A percentile compares a stretch with the other conserved stretches of the same genome.
phyloP scores from a whole-genome alignment of 805 yeast species.

The Candida incommunis region DNA sequence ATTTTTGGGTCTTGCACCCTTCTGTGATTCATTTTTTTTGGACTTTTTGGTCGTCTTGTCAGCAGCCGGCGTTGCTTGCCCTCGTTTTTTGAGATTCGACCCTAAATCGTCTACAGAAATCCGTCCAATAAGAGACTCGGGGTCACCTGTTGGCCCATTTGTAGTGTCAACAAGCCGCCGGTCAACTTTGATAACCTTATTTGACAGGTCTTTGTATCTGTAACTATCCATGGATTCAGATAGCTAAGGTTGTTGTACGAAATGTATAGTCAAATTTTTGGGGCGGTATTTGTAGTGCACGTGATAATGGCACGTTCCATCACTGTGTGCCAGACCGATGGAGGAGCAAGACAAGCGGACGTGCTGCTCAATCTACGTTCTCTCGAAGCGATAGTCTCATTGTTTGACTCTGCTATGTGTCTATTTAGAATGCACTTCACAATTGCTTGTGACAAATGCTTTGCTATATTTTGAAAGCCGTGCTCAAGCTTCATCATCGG shows the following conservation, averaged over 20 bases:
- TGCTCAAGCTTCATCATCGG: no score
- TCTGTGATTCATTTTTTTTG: constrained; percentile 3
- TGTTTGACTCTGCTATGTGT: no score
- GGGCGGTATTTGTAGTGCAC: background rate
- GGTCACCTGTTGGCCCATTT: constrained; percentile 40
- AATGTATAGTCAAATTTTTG: background rate
- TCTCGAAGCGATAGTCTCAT: no score
- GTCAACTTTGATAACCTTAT: constrained; percentile 53
- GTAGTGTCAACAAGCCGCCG: constrained; percentile 33
- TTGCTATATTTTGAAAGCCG: no score
- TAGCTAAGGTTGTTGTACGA: background rate
- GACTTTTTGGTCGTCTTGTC: constrained; percentile 9
- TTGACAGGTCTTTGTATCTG: constrained; percentile 33
- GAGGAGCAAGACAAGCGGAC: no score
- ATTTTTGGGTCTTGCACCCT: no score
- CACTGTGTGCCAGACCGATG: no score
- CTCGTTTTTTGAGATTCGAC: constrained; percentile 20
- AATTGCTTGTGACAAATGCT: no score
- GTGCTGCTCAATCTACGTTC: no score
- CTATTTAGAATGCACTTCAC: no score
- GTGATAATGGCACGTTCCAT: no score
- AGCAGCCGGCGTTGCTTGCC: constrained; percentile 12
- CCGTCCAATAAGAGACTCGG: constrained; percentile 59
- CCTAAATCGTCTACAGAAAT: constrained; percentile 66
- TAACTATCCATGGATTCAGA: background rate